A percentile compares a stretch with the other conserved stretches of the same genome.
phyloP scores from a whole-genome alignment of 73 alveolate species.

The Stentor coeruleus region DNA sequence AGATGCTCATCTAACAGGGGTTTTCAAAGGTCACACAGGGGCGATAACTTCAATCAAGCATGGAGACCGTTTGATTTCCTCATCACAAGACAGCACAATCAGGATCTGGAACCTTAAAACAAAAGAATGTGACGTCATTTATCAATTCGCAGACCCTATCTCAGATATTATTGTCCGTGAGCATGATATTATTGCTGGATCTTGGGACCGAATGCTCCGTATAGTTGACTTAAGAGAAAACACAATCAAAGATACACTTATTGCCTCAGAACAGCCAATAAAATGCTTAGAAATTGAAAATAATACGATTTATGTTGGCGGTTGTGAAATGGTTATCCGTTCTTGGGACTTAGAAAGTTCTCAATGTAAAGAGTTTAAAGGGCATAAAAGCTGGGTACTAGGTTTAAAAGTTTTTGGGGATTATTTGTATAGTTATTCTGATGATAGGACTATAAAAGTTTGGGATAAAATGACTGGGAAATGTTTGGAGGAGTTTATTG shows the following conservation, averaged over 20 bases:
- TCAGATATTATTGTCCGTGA: constrained; percentile 35
- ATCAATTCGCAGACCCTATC: constrained; percentile 65
- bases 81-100: constrained; percentile 82
- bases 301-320: constrained; percentile 51
- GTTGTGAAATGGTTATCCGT: constrained; percentile 58
- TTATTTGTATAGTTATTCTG: constrained; percentile 66
- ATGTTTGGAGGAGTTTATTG: constrained; percentile 64
- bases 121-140: constrained; percentile 44
- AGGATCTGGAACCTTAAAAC: constrained; percentile 73
- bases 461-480: constrained; percentile 63
- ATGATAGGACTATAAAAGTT: constrained; percentile 75
- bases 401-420: constrained; percentile 51
- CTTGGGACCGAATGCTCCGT: constrained; percentile 68
- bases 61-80: constrained; percentile 56
- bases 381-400: constrained; percentile 73
- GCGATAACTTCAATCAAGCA: constrained; percentile 53
- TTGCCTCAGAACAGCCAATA: constrained; percentile 67
- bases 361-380: constrained; percentile 39
- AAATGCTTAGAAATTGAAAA: constrained; percentile 40
- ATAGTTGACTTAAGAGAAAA: constrained; percentile 56
- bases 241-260: constrained; percentile 47
- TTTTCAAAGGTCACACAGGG: constrained; percentile 55
- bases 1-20: constrained; percentile 36
- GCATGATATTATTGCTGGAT: constrained; percentile 50
- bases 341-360: constrained; percentile 51